Conservation (phyloP, 2,329 filamentous ascomycete species). For the Colletotrichum sp. region DNA sequence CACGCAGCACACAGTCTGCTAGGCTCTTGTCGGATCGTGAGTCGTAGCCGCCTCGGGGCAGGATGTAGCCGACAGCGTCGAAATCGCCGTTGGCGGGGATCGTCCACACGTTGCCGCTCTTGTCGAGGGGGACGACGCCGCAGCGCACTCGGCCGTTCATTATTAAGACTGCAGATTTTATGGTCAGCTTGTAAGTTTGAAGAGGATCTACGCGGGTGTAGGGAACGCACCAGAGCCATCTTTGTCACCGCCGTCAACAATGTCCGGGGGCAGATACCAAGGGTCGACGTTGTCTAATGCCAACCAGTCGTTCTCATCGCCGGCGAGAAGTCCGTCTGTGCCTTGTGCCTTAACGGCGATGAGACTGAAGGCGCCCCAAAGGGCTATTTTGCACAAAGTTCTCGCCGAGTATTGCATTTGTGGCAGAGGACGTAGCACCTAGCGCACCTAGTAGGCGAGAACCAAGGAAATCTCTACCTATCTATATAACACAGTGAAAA, state of each 20-base stretch:
- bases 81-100: neutral
- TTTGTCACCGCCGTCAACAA: neutral
- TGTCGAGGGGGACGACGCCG: neutral
- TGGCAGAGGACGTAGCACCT: neutral
- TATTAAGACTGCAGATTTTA: neutral
- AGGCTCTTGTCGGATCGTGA: neutral
- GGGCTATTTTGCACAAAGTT: neutral
- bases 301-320: neutral
- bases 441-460: neutral
- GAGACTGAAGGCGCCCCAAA: neutral
- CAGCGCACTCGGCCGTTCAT: neutral
- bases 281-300: neutral
- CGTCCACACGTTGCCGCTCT: neutral
- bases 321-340: neutral
- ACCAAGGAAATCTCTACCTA: rapidly evolving
- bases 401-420: neutral
- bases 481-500: neutral
- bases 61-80: neutral
- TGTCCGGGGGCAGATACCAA: neutral
- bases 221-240: neutral
- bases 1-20: neutral
- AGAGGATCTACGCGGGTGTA: too few species aligned
- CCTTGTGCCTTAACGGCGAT: neutral
- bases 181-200: too few species aligned
- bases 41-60: neutral